Evolutionary conservation across 176 grass and related monocot species (phyloP).

Genomic region (Bothriochloa decipiens): DNA sequence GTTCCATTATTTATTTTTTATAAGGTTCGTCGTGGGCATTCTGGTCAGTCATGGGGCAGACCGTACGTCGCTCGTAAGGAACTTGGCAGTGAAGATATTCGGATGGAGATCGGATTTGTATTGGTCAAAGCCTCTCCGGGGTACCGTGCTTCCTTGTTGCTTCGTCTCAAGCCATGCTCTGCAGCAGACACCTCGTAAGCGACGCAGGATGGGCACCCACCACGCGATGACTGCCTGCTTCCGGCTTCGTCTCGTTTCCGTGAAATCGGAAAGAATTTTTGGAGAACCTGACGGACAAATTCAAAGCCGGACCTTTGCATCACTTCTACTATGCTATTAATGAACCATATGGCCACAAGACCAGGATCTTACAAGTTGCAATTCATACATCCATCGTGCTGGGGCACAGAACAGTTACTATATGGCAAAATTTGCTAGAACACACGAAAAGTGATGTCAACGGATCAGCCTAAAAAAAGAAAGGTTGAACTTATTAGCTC

Average conservation of each 20-base stretch:
- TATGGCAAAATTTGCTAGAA: too few relatives aligned
- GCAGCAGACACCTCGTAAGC: neutral
- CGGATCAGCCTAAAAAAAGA: too few relatives aligned
- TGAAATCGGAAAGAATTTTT: neutral
- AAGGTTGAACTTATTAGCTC: too few relatives aligned
- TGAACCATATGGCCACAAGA: too few relatives aligned
- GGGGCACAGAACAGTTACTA: too few relatives aligned
- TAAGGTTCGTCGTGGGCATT: neutral
- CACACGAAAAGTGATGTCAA: too few relatives aligned
- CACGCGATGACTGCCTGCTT: neutral
- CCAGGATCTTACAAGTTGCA: too few relatives aligned
- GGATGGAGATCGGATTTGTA: neutral
- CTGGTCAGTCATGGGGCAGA: neutral
- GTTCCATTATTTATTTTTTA: constrained; percentile 13
- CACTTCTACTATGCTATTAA: too few relatives aligned
- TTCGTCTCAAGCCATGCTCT: neutral
- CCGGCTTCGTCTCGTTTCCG: too few relatives aligned
- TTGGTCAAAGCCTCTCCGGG: neutral
- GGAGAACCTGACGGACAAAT: too few relatives aligned
- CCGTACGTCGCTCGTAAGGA: constrained; percentile 33
- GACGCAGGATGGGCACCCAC: neutral
- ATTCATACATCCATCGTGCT: too few relatives aligned
- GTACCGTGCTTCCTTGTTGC: neutral
- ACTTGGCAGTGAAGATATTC: constrained; percentile 35
- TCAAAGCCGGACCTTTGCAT: too few relatives aligned